These are phyloP conservation scores for Elongisporangium undulatum DNA, from an alignment of 352 stramenopile species.

Conservation along the genomic window DNA sequence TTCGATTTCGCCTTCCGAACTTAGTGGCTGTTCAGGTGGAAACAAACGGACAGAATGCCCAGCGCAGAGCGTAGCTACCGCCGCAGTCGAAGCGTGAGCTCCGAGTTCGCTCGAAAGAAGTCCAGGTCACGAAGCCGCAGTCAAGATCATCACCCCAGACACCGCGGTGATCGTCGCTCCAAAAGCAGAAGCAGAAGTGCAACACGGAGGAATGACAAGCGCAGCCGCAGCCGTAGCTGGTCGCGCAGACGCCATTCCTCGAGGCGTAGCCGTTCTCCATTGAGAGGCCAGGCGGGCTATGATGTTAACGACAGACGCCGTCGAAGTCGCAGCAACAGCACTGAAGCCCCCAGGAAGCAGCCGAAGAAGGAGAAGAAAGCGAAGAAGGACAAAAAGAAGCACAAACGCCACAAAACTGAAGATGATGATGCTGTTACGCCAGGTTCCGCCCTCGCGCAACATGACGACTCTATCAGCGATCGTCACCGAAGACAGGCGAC, in stretches of 20 bases:
- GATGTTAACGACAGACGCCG: background rate
- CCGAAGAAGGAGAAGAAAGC: slow-evolving; percentile 7
- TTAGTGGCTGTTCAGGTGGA: background rate
- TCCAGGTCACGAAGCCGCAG: background rate
- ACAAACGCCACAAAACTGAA: slow-evolving; percentile 19
- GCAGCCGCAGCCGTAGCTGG: slow-evolving; percentile 13
- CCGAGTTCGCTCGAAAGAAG: background rate
- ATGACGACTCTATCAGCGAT: slow-evolving; percentile 1
- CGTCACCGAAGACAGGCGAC: background rate
- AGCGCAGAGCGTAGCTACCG: too few relatives aligned
- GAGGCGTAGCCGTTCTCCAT: slow-evolving; percentile 6
- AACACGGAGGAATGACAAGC: slow-evolving; percentile 1
- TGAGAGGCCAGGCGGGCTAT: background rate
- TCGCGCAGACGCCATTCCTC: background rate
- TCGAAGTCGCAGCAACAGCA: slow-evolving; percentile 9
- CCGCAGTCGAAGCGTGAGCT: background rate
- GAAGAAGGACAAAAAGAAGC: slow-evolving; percentile 27
- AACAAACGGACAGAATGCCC: background rate
- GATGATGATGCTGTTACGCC: slow-evolving; percentile 4
- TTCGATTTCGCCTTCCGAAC: background rate
- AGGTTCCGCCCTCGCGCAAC: background rate
- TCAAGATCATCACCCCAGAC: background rate
- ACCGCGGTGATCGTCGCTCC: too few relatives aligned
- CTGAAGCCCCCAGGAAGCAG: slow-evolving; percentile 11
- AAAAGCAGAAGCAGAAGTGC: slow-evolving; percentile 10